Conservation (phyloP, 805 yeast genomes). For the Metschnikowia amazonensis region DNA sequence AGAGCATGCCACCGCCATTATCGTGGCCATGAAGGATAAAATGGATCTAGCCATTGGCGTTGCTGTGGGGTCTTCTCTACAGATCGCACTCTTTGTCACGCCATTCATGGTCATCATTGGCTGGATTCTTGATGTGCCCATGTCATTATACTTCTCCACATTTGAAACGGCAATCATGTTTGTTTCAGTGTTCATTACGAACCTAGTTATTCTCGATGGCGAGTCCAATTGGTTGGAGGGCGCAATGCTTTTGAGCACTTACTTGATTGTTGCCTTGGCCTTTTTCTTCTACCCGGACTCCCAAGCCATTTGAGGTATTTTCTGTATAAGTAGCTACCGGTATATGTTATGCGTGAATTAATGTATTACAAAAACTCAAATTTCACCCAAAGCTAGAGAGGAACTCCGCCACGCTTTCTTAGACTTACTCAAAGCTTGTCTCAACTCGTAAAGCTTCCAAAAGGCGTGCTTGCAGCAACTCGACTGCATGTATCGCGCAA, state of each 20-base stretch:
- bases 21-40: conserved; percentile 92
- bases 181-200: conserved; percentile 82
- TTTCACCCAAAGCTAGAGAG: no score
- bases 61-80: conserved; percentile 93
- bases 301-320: conserved; percentile 10
- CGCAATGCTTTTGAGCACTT: conserved; percentile 83
- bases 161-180: conserved; percentile 92
- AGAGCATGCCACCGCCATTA: conserved; percentile 94
- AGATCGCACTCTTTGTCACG: conserved; percentile 90
- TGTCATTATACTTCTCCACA: conserved; percentile 87
- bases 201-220: conserved; percentile 86
- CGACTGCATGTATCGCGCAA: conserved; percentile 1
- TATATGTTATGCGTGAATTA: not conserved
- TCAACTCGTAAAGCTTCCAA: not conserved
- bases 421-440: not conserved
- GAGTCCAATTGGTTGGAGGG: conserved; percentile 98
- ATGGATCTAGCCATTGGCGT: conserved; percentile 98
- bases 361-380: no score
- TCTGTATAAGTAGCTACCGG: not conserved
- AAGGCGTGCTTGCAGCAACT: not conserved
- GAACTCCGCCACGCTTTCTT: not conserved
- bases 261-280: conserved; percentile 81
- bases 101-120: conserved; percentile 93
- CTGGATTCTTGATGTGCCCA: conserved; percentile 88
- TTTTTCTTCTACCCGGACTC: conserved; percentile 82